Evolutionary conservation across 768 basidiomycete genomes (phyloP).

Genomic region (Amanita fuliginea): DNA sequence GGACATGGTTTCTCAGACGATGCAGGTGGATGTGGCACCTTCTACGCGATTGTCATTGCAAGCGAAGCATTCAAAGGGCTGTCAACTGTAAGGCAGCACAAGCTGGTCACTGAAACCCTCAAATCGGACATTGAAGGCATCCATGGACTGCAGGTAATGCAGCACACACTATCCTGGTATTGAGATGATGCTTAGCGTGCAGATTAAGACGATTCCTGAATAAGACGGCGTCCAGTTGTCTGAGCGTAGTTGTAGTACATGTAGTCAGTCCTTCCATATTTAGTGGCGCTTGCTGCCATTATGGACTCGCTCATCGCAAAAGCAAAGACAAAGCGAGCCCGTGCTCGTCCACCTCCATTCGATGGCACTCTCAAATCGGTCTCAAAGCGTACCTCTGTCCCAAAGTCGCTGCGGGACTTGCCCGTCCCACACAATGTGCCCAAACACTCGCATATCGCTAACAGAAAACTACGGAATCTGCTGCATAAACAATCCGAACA

Average conservation of each 20-base stretch:
- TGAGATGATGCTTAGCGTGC: neutral
- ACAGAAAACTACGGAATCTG: constrained; percentile 67
- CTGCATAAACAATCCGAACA: constrained; percentile 52
- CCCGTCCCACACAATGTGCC: constrained; percentile 33
- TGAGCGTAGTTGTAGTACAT: neutral
- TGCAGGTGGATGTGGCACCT: constrained; percentile 91
- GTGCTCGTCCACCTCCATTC: constrained; percentile 9
- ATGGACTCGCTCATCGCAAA: constrained; percentile 68
- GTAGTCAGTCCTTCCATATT: neutral
- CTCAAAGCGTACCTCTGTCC: constrained; percentile 45
- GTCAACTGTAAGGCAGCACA: constrained; percentile 86
- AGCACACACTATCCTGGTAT: neutral
- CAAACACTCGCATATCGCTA: constrained; percentile 51
- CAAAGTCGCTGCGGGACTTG: constrained; percentile 53
- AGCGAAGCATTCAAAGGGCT: constrained; percentile 82
- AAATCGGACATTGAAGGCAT: constrained; percentile 87
- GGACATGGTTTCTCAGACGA: neutral
- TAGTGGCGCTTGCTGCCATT: too few species aligned
- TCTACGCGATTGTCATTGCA: constrained; percentile 87
- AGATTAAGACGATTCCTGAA: constrained; percentile 32
- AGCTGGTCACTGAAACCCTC: constrained; percentile 73
- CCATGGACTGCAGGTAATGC: constrained; percentile 80
- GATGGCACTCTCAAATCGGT: constrained; percentile 53
- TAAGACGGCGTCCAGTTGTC: constrained; percentile 1
- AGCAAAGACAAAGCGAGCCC: constrained; percentile 42